Conservation (phyloP, 2,329 filamentous ascomycete genomes). For the Exophiala sideris region DNA sequence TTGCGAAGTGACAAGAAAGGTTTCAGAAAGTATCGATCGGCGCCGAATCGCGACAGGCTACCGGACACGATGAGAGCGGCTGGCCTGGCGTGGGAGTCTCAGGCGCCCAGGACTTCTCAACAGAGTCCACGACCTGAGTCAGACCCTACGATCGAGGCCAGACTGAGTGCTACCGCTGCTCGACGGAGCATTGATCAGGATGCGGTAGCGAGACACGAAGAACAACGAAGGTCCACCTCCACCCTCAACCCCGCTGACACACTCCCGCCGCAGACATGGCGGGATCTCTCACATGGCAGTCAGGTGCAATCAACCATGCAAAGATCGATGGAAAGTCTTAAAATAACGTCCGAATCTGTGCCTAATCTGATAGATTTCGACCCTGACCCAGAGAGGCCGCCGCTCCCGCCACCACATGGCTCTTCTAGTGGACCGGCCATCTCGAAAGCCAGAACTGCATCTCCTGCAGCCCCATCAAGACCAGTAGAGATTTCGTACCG, state of each 20-base stretch:
- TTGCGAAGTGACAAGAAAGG: conserved; percentile 49
- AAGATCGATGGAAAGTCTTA: conserved; percentile 22
- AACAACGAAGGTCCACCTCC: conserved; percentile 22
- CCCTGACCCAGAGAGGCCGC: conserved; percentile 20
- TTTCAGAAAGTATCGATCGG: conserved; percentile 45
- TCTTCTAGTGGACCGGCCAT: not conserved
- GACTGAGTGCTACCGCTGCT: conserved; percentile 28
- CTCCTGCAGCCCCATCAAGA: conserved; percentile 20
- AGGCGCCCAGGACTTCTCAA: conserved; percentile 27
- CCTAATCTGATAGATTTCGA: conserved; percentile 23
- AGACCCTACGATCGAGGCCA: conserved; percentile 28
- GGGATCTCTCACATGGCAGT: conserved; percentile 11
- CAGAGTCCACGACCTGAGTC: conserved; percentile 17
- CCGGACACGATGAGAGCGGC: conserved; percentile 61
- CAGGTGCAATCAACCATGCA: conserved; percentile 10
- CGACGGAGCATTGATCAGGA: conserved; percentile 28
- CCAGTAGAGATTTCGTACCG: conserved; percentile 42
- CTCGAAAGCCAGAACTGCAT: conserved; percentile 16
- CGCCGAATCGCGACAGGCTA: conserved; percentile 45
- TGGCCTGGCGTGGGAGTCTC: conserved; percentile 56
- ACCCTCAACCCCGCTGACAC: conserved; percentile 13
- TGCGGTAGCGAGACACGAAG: conserved; percentile 17
- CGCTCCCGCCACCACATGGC: conserved; percentile 18
- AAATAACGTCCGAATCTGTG: conserved; percentile 12
- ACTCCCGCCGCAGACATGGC: conserved; percentile 5